These are phyloP conservation scores for Coemansia reversa DNA, from an alignment of 192 early-diverging fungal species.

Conservation along the genomic window DNA sequence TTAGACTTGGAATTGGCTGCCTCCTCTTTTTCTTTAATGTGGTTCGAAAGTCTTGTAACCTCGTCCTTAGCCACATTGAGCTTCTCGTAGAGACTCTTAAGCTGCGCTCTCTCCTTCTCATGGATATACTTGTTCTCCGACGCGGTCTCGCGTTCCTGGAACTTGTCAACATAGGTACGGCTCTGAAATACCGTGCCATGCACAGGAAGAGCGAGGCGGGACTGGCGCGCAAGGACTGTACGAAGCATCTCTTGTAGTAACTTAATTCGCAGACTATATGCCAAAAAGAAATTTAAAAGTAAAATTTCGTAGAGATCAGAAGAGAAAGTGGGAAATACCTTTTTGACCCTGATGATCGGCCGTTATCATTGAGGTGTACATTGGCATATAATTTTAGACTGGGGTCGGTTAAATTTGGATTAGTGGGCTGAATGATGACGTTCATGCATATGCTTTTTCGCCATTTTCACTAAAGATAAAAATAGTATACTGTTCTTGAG, in stretches of 20 bases:
- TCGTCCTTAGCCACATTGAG: slow-evolving; percentile 39
- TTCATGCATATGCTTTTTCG: background rate
- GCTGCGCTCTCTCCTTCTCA: slow-evolving; percentile 43
- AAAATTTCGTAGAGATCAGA: background rate
- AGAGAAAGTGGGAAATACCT: background rate
- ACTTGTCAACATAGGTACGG: slow-evolving; percentile 38
- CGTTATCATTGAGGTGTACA: background rate
- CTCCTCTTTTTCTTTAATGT: slow-evolving; percentile 25
- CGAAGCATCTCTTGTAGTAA: slow-evolving; percentile 29
- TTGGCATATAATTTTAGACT: background rate
- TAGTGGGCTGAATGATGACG: no score
- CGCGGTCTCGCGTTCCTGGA: slow-evolving; percentile 50
- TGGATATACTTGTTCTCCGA: slow-evolving; percentile 54
- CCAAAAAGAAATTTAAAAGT: background rate
- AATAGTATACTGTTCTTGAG: background rate
- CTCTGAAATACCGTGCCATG: slow-evolving; percentile 13
- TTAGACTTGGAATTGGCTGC: slow-evolving; percentile 14
- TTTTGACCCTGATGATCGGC: background rate
- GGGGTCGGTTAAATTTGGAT: background rate
- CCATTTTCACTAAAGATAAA: background rate
- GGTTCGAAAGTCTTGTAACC: slow-evolving; percentile 25
- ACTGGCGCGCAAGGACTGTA: slow-evolving; percentile 31
- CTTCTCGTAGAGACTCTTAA: slow-evolving; percentile 33
- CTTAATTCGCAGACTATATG: background rate
- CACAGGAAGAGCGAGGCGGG: slow-evolving; percentile 8